A percentile compares a stretch with the other conserved stretches of the same genome.
These are phyloP conservation scores for Cubamyces lactineus DNA, from an alignment of 768 basidiomycete species.

Conservation along the genomic window DNA sequence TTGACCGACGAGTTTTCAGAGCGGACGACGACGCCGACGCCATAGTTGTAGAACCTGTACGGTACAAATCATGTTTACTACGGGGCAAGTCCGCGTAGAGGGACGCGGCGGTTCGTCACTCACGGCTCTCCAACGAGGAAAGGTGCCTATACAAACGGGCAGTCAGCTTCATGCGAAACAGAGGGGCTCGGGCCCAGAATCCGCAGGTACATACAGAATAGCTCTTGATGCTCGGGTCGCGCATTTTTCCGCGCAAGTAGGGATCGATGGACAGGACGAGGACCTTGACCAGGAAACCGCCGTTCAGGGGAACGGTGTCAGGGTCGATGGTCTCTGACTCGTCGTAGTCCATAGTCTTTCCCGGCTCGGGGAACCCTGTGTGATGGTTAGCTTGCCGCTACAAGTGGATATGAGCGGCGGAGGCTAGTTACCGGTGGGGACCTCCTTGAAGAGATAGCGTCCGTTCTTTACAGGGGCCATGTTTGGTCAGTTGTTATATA, in stretches of 20 bases:
- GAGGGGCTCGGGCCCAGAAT: no score
- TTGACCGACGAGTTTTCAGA: constrained; percentile 30
- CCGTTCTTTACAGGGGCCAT: constrained; percentile 36
- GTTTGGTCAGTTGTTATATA: background rate
- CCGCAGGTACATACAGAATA: constrained; percentile 22
- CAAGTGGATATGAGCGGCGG: background rate
- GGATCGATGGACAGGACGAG: constrained; percentile 31
- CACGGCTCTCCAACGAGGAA: constrained; percentile 36
- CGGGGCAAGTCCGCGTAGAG: constrained; percentile 6
- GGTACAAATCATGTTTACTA: background rate
- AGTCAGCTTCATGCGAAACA: background rate
- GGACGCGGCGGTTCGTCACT: constrained; percentile 5
- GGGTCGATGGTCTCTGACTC: constrained; percentile 33
- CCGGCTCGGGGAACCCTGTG: constrained; percentile 36
- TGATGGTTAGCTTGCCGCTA: no score
- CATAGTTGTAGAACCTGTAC: constrained; percentile 28
- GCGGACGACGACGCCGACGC: constrained; percentile 33
- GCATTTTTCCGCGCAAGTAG: constrained; percentile 28
- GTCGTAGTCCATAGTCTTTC: constrained; percentile 34
- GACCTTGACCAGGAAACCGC: constrained; percentile 36
- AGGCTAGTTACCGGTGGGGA: constrained; percentile 31
- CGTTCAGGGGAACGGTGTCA: constrained; percentile 31
- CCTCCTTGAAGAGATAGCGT: constrained; percentile 34
- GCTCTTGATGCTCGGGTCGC: constrained; percentile 18
- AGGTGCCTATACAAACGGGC: background rate